phyloP scores from a whole-genome alignment of 2,329 filamentous ascomycete species.

The Aquanectria penicillioides region DNA sequence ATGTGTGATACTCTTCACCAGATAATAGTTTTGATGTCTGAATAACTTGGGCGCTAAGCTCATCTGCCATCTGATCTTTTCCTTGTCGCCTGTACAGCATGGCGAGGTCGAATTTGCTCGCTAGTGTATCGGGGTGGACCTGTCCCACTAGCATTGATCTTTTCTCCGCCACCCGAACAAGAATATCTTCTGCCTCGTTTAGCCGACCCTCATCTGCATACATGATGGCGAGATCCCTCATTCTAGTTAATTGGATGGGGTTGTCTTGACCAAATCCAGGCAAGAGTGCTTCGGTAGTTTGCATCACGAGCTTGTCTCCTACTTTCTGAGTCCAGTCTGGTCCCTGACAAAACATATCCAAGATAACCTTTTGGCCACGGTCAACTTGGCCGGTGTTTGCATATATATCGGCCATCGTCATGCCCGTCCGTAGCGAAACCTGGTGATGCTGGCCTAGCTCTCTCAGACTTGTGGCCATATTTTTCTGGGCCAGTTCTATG shows the following conservation, averaged over 20 bases:
- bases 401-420: not conserved
- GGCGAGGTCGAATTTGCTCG: not conserved
- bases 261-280: not conserved
- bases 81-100: not conserved
- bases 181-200: not conserved
- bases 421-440: not conserved
- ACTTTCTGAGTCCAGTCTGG: too few species aligned
- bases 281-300: not conserved
- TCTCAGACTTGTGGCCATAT: not conserved
- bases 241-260: not conserved
- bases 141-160: not conserved
- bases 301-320: not conserved
- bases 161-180: not conserved
- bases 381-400: too few species aligned
- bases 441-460: not conserved
- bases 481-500: not conserved
- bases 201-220: not conserved
- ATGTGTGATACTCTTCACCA: too few species aligned
- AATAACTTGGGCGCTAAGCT: not conserved
- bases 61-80: not conserved
- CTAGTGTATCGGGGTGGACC: not conserved
- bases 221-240: not conserved
- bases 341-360: too few species aligned
- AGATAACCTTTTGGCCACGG: too few species aligned
- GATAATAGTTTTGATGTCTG: too few species aligned